Evolutionary conservation across 768 basidiomycete genomes (phyloP), one percentile per base, ranked within the genome.

Genomic region (Termitomyces sp.): DNA sequence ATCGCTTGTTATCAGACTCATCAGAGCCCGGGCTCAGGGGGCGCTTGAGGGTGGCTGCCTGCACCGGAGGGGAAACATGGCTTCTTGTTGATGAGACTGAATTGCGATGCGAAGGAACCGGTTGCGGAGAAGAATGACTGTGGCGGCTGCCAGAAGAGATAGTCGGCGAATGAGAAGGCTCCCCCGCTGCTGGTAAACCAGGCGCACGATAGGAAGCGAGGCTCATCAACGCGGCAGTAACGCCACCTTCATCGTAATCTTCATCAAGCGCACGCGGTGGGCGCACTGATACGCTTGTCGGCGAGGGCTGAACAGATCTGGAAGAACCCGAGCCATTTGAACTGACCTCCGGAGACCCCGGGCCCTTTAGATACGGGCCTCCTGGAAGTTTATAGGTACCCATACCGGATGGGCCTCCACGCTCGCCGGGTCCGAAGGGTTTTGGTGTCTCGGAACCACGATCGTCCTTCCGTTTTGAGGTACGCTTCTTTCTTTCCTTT

Each of bases 201-300:
- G 63, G 68, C 31, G 72, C 66, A 41, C 78, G 71, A 62, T 74
- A 75, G 25, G 69, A 61, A 63, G 87, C 72, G 57, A 97, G 77
- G 2, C 81, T 84, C 71, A 97, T 90, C 34, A 97, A 74, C 0
- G 90, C 84, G 62, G 93, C 92, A 4, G 91, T 58, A 12, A 53
- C 90, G 25, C 89, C 90, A 25, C 77, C 78, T 69, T 95, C 95
- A 63, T 98, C 95, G 63, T 97, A 97, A 64, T 97, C 90, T 63
- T 98, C 95, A 65, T 97, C 93, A 17, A 95, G 81, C 1, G 82
- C 73, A 7, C 95, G 80, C 11, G 84, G 85, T 17, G 84, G 81
- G 37, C 82, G 72, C 52, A 84, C 80, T 7, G 80, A 78, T 19
- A 77, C 80, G 56, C 79, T 82, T 2, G 82, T 89, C 1, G 89